Base-by-base conservation (phyloP, 352 stramenopile genomes). In the Phytophthora crassamura region DNA sequence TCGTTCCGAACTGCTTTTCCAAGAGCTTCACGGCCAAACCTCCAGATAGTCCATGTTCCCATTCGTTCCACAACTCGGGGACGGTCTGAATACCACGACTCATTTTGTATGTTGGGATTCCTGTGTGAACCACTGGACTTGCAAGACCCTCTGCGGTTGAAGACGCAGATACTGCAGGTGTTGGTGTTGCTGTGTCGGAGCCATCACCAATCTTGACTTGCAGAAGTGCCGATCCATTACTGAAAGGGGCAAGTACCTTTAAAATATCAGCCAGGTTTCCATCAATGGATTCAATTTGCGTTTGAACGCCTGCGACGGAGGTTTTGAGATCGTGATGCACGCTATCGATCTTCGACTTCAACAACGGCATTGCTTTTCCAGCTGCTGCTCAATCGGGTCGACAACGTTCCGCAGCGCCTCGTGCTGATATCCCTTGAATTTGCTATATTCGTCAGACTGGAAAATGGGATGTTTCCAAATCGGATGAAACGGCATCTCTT, bases 391-490 rank as follows among this genome's bases (percentile, higher is more conserved):
- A 5, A 15, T 52, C 12, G 45, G 15, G 9, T 33, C 47, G 5
- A 34, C 18, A 32, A 39, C 2, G 10, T 15, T 55, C 7, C 33
- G 4, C 11, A 55, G 20, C 7, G 15, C n/a, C 18, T 6, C n/a
- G 1, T 43, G 16, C 8, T 12, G 25, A 7, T 42, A n/a, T 28
- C 2, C 12, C 33, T 43, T 42, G 11, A 34, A 55, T 14, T 33
- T n/a, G 6, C 2, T 9, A 14, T 34, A 30, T 33, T 12, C 16
- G 9, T 14, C 6, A 18, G 0, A 15, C 0, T 35, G 25, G 16
- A 45, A 55, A 43, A 45, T 11, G 7, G 33, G 10, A 16, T 41
- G 16, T 3, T 42, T 45, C 47, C 47, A 55, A 15, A 43, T n/a
- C 7, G 47, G 33, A 18, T 42, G 33, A n/a, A 5, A 5, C 5